Percentiles rank a stretch among this genome's conserved stretches.
phyloP scores from a whole-genome alignment of 805 yeast genomes.

The Yamadazyma sp. region DNA sequence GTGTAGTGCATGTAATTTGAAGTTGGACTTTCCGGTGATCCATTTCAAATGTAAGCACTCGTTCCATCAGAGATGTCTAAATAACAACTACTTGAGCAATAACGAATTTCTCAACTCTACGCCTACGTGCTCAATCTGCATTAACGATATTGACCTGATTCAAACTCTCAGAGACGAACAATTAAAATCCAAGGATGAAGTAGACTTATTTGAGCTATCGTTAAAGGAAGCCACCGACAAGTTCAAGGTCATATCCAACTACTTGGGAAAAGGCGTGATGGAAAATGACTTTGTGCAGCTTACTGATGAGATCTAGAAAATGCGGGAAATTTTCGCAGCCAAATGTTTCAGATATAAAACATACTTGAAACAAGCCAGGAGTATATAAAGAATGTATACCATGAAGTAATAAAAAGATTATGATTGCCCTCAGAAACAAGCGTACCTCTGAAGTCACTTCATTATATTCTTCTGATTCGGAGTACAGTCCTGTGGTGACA shows the following conservation, averaged over 20 bases:
- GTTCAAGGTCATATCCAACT: conserved; percentile 75
- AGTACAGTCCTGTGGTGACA: conserved; percentile 4
- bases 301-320: conserved; percentile 7
- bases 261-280: conserved; percentile 86
- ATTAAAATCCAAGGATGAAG: conserved; percentile 57
- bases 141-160: conserved; percentile 67
- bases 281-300: conserved; percentile 37
- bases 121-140: conserved; percentile 68
- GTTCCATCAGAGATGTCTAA: conserved; percentile 78
- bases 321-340: conserved; percentile 7
- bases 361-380: conserved; percentile 4
- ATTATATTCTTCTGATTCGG: conserved; percentile 2
- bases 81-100: conserved; percentile 38
- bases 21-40: conserved; percentile 73
- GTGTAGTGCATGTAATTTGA: conserved; percentile 65
- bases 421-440: conserved; percentile 2
- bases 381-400: background rate
- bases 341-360: background rate
- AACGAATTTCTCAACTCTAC: conserved; percentile 11
- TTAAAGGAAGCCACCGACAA: conserved; percentile 57
- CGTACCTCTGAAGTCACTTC: conserved; percentile 6
- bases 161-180: conserved; percentile 59
- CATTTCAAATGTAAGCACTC: conserved; percentile 88
- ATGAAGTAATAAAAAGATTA: background rate
- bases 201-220: conserved; percentile 60